A percentile compares a stretch with the other conserved stretches of the same genome.
Evolutionary conservation across 2,329 filamentous ascomycete genomes (phyloP).

Genomic region (Aspergillus udagawae): DNA sequence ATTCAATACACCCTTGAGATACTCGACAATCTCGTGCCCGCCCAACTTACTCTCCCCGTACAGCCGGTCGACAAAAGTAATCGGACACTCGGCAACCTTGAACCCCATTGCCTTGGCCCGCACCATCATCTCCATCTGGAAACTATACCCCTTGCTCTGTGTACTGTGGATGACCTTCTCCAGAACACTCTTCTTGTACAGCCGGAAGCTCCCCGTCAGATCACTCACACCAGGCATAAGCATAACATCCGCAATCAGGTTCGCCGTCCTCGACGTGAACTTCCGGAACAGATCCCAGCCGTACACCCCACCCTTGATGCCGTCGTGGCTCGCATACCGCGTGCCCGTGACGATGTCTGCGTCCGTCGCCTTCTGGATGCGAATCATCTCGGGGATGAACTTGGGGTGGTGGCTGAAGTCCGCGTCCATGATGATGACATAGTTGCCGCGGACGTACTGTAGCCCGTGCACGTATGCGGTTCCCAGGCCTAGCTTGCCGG

Average conservation of each 20-base stretch:
- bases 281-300: conserved; percentile 95
- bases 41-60: conserved; percentile 96
- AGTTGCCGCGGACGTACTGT: conserved; percentile 86
- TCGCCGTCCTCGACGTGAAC: conserved; percentile 68
- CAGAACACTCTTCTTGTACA: conserved; percentile 89
- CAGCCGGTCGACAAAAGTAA: conserved; percentile 89
- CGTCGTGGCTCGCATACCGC: conserved; percentile 73
- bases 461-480: conserved; percentile 95
- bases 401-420: conserved; percentile 99
- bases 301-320: conserved; percentile 69
- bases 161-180: conserved; percentile 87
- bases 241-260: conserved; percentile 92
- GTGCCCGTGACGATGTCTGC: conserved; percentile 98
- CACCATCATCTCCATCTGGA: conserved; percentile 99
- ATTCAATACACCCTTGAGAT: conserved; percentile 77
- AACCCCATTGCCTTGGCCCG: conserved; percentile 93
- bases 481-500: conserved; percentile 94
- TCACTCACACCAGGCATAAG: conserved; percentile 91
- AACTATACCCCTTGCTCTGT: conserved; percentile 94
- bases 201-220: conserved; percentile 85
- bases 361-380: conserved; percentile 68
- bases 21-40: conserved; percentile 93
- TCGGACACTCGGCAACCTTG: conserved; percentile 91
- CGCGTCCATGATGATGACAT: conserved; percentile 99
- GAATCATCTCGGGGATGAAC: conserved; percentile 94